Evolutionary conservation across 768 basidiomycete genomes (phyloP).

Genomic region (Roridomyces roridus): DNA sequence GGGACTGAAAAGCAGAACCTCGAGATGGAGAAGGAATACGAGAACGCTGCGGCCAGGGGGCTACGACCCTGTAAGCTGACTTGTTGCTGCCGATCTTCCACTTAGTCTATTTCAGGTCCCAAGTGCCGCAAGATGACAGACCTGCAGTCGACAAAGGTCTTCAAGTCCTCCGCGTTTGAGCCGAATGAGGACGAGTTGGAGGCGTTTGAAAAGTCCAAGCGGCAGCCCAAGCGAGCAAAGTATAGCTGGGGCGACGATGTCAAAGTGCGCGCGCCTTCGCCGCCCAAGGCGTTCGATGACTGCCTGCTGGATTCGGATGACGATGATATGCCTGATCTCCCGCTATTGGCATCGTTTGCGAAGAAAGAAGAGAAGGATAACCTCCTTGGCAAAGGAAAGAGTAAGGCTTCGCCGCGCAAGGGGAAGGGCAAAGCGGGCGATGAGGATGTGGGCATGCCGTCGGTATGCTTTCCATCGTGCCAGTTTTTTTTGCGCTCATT

Average conservation of each 20-base stretch:
- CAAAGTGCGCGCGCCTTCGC: constrained; percentile 31
- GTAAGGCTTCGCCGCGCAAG: constrained; percentile 27
- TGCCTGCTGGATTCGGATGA: constrained; percentile 53
- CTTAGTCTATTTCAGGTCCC: constrained; percentile 50
- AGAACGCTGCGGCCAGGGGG: constrained; percentile 61
- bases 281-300: constrained; percentile 33
- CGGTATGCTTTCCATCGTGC: no score
- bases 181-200: constrained; percentile 65
- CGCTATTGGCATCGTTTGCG: constrained; percentile 41
- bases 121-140: constrained; percentile 73
- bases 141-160: constrained; percentile 54
- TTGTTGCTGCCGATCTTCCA: not conserved
- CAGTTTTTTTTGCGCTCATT: no score
- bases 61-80: constrained; percentile 58
- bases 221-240: constrained; percentile 31
- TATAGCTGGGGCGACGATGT: constrained; percentile 25
- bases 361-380: constrained; percentile 40
- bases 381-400: no score
- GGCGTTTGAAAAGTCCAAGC: constrained; percentile 42
- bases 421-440: constrained; percentile 31
- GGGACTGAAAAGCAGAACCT: constrained; percentile 63
- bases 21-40: constrained; percentile 60
- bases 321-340: constrained; percentile 55
- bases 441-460: constrained; percentile 38
- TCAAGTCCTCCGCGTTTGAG: constrained; percentile 71